Conservation (phyloP, 164 flowering plant species). For the Umbilicus rupestris region DNA sequence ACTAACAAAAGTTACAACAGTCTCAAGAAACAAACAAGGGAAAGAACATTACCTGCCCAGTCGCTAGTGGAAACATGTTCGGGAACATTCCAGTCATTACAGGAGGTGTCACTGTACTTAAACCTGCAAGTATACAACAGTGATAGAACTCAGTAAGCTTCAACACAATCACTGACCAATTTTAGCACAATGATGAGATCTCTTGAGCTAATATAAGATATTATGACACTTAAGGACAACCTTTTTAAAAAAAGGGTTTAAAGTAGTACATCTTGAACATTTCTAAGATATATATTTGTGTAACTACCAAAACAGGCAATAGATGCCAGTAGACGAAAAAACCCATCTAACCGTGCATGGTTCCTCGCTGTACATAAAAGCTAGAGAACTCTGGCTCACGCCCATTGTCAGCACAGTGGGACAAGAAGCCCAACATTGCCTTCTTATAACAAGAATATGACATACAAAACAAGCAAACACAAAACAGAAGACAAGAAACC, state of each 20-base stretch:
- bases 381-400: constrained; percentile 97
- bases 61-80: constrained; percentile 57
- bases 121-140: constrained; percentile 43
- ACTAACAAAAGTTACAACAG: neutral
- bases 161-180: neutral
- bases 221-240: neutral
- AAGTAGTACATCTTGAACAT: neutral
- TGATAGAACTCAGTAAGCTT: neutral
- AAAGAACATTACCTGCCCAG: constrained; percentile 52
- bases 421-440: constrained; percentile 95
- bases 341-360: constrained; percentile 78
- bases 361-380: constrained; percentile 87
- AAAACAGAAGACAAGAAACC: constrained; percentile 71
- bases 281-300: constrained; percentile 15
- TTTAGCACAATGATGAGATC: neutral
- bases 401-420: constrained; percentile 95
- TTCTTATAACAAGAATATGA: constrained; percentile 79
- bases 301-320: constrained; percentile 77
- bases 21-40: neutral
- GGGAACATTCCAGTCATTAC: constrained; percentile 80
- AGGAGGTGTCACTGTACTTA: constrained; percentile 48
- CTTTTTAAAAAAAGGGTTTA: neutral
- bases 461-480: constrained; percentile 89
- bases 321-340: constrained; percentile 78
- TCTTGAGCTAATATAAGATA: neutral